Evolutionary conservation across 2,329 filamentous ascomycete species (phyloP), one percentile per base, ranked within the genome.

Genomic region (Colletotrichum echinochloae): DNA sequence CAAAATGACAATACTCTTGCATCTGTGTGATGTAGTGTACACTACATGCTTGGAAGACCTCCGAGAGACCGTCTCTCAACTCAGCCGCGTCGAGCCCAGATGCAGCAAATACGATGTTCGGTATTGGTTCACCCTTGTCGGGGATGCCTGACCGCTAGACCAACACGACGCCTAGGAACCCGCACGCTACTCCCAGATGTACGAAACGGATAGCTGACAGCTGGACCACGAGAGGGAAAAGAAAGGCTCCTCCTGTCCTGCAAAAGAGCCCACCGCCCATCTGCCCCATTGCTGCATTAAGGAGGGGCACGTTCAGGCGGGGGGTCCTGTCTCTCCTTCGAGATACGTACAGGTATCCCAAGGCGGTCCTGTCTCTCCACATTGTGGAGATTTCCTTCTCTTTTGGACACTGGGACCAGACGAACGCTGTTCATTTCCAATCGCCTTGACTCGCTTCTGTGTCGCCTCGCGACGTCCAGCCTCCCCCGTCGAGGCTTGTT

Each of bases 371-470:
- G 49, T 46, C 44, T 63, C 64, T 52, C 64, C 67, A 57, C 44
- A 33, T n/a, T 61, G 56, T 61, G 67, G 63, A 33, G 56, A 64
- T 46, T 14, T 20, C 37, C 8, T 68, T 59, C 46, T 60, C 68
- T 52, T 37, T 46, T 60, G 28, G 46, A 39, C 46, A 55, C 52
- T 69, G 65, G 59, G 46, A 59, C 68, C 68, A 71, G 68, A 71
- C 54, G 68, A 71, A 65, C 68, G 60, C 65, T 64, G 57, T 54
- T 55, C 59, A 71, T 69, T 71, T 69, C 68, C 65, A 71, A 71
- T 68, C 52, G 52, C 44, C 52, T 30, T 60, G 68, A 68, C 59
- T 69, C 68, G 68, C 67, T 48, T 26, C 28, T 54, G 30, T 11
- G 33, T 60, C 41, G 41, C 41, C 41, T 41, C 66, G 49, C 63